These are phyloP conservation scores for Kernera saxatilis DNA, from an alignment of 345 rosid species.

Conservation along the genomic window DNA sequence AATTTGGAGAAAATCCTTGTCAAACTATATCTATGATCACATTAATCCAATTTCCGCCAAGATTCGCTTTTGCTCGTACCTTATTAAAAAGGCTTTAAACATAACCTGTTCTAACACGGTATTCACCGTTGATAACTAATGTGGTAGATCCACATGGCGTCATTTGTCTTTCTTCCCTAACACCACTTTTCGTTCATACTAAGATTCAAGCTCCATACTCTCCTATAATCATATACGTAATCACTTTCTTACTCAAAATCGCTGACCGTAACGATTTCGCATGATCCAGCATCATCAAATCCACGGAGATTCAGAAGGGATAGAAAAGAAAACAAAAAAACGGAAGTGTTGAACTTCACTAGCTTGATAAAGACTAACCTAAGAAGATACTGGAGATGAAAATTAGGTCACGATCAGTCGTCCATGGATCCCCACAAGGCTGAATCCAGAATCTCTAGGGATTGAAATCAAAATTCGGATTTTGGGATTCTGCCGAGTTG, in stretches of 20 bases:
- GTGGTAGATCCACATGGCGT: not conserved
- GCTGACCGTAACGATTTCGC: not conserved
- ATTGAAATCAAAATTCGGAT: not conserved
- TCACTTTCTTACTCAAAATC: not conserved
- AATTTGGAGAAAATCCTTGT: not conserved
- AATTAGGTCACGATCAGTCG: not conserved
- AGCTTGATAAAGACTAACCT: not conserved
- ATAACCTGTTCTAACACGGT: not conserved
- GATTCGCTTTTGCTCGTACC: not conserved
- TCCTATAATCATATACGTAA: not conserved
- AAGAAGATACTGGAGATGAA: not conserved
- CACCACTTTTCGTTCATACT: not conserved
- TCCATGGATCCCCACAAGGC: conserved; percentile 1
- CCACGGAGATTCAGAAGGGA: not conserved
- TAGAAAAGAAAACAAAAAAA: not conserved
- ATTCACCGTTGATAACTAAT: not conserved
- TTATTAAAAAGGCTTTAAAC: not conserved
- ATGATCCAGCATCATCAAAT: not conserved
- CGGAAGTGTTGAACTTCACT: not conserved
- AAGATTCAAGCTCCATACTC: not conserved
- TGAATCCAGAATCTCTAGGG: conserved; percentile 9
- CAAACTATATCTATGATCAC: not conserved
- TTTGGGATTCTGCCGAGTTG: conserved; percentile 11
- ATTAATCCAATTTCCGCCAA: not conserved
- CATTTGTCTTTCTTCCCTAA: not conserved